Evolutionary conservation across 106 monocot genomes (phyloP), one percentile per base, ranked within the genome.

Genomic region (Amphibolis antarctica): DNA sequence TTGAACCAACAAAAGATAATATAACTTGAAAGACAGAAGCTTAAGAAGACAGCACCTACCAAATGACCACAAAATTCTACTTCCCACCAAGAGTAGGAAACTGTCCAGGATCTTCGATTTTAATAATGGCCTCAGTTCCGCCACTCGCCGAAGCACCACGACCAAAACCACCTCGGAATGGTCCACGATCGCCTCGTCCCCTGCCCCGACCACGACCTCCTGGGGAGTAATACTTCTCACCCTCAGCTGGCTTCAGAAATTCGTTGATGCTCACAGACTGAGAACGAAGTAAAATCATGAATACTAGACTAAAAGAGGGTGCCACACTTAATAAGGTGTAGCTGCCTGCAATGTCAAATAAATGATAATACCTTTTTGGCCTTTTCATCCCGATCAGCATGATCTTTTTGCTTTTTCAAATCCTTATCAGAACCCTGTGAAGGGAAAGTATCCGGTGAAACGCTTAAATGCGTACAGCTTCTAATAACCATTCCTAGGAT

Each of bases 171-270:
- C 78, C 85, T 15, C 83, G 57, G 53, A 68, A 74, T 10, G 60
- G 28, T 24, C 76, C 73, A 20, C 74, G 72, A 36, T 70, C 71
- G 56, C 82, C 80, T 15, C 72, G 64, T 2, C 64, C 82, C 25
- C 92, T 68, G 10, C 92, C 80, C 9, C 87, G 77, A 2, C 92
- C 84, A 42, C 85, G 79, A 17, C 82, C 79, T 6, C 87, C 58
- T 9, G 77, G 56, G 44, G 46, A 44, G 42, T 82, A 80, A 46
- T 71, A 77, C 28, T 73, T 80, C 25, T 79, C 85, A 13, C 88
- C 88, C 28, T 82, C 92, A 23, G 82, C 78, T 19, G 92, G 92
- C 71, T 88, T 93, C 46, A 93, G 50, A 52, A 88, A 93, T 48
- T 85, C 88, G 24, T 77, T 84, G 65, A 85, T 93, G 71, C 75